Conservation (phyloP, 352 stramenopile genomes). For the Pythium phragmitis region DNA sequence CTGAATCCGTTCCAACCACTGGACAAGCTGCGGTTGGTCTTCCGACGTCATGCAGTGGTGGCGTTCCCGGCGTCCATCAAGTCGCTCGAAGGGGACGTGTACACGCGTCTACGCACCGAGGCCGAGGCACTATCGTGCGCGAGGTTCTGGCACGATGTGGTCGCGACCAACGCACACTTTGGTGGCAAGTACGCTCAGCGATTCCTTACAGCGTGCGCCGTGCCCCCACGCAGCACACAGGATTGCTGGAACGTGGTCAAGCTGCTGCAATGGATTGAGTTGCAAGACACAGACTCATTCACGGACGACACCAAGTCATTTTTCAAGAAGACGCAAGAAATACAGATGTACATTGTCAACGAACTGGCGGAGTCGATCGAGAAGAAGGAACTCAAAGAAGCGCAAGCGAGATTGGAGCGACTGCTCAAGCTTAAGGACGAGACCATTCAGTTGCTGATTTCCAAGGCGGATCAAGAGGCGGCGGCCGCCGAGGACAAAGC, state of each 20-base stretch:
- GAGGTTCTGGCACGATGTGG: constrained; percentile 62
- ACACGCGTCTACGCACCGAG: constrained; percentile 19
- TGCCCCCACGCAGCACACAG: constrained; percentile 27
- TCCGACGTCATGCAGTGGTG: constrained; percentile 50
- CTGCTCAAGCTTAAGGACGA: constrained; percentile 57
- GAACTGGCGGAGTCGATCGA: constrained; percentile 35
- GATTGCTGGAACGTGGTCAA: constrained; percentile 45
- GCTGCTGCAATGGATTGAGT: constrained; percentile 55
- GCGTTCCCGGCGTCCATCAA: constrained; percentile 6
- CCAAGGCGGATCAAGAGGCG: constrained; percentile 41
- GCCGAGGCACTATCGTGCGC: constrained; percentile 43
- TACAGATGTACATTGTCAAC: constrained; percentile 46
- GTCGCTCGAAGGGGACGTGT: background rate
- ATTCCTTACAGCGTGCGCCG: constrained; percentile 38
- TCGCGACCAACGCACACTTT: constrained; percentile 35
- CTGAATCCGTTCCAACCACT: constrained; percentile 55
- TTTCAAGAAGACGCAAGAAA: constrained; percentile 38
- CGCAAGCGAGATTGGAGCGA: constrained; percentile 38
- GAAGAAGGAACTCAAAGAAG: constrained; percentile 36
- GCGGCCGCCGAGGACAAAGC: constrained; percentile 29
- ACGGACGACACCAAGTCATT: constrained; percentile 44
- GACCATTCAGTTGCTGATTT: constrained; percentile 59
- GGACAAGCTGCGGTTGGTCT: constrained; percentile 39
- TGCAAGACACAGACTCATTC: constrained; percentile 52
- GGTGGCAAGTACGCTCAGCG: constrained; percentile 33